Evolutionary conservation across 345 rosid genomes (phyloP).

Genomic region (Eucalyptus cladocalyx): DNA sequence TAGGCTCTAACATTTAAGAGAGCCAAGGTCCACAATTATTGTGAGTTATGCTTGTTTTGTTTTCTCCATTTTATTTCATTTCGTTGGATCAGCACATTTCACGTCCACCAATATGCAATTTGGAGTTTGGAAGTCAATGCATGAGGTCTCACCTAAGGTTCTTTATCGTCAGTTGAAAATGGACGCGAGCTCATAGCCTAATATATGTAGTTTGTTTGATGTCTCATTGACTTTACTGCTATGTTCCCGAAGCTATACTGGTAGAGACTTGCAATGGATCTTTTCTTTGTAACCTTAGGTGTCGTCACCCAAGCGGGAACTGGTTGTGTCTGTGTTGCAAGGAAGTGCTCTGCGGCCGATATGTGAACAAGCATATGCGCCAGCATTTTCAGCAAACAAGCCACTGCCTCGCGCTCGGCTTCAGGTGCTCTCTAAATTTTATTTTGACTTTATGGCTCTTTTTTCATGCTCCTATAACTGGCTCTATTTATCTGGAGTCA

Average conservation of each 20-base stretch:
- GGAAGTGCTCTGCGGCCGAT: not conserved
- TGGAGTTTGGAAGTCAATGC: not conserved
- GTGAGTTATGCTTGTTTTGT: not conserved
- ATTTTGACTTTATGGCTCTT: not conserved
- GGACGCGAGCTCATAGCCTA: not conserved
- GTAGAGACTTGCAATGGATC: not conserved
- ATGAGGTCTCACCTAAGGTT: not conserved
- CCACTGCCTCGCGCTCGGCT: constrained; percentile 70
- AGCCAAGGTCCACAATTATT: not conserved
- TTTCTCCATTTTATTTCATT: not conserved
- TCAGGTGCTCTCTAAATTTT: constrained; percentile 27
- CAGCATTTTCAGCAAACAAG: constrained; percentile 49
- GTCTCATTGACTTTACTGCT: not conserved
- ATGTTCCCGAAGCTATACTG: not conserved
- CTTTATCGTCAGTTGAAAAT: not conserved
- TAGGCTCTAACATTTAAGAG: not conserved
- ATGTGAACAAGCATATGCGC: constrained; percentile 74
- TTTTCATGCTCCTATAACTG: not conserved
- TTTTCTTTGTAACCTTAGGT: not conserved
- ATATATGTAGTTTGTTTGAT: not conserved
- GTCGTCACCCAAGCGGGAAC: too few species aligned
- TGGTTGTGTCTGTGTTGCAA: too few species aligned
- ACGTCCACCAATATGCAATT: not conserved
- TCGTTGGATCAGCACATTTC: not conserved
- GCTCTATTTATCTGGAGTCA: constrained; percentile 3